Evolutionary conservation across 345 rosid species (phyloP), one percentile per base, ranked within the genome.

Genomic region (Eucalyptus cloeziana): DNA sequence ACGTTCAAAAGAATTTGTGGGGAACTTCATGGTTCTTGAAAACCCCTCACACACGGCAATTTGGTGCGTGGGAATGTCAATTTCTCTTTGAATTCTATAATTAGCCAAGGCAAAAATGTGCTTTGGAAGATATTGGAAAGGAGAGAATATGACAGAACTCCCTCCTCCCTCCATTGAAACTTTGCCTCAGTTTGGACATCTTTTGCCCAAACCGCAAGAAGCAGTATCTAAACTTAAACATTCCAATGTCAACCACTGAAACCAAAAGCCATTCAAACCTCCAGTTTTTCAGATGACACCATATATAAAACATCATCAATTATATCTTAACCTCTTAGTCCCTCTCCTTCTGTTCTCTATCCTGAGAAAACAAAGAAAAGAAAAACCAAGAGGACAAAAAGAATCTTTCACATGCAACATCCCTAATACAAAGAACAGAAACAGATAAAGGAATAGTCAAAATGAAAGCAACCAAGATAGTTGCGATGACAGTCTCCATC

Each of bases 401-500:
- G n/a, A 64, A 5, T 64, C 10, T 5, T 64, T 64, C 76, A 64
- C 76, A 14, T 8, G 37, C 40, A 13, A n/a, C 76, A n/a, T 14
- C 10, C 76, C 76, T n/a, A n/a, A 60, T n/a, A 64, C 10, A n/a
- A 86, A 27, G 71, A 24, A 54, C 85, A 69, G 44, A 69, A 87
- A 24, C 30, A 60, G 40, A n/a, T 49, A 37, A 9, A 58, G 52
- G 14, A 86, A 80, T 8, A 50, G 49, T 19, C 8, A 44, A 45
- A 60, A 91, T 91, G 91, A 62, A 33, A 37, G 60, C 79, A 43
- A 85, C 83, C 60, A 91, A 86, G 88, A 49, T 64, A 17, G 85
- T 89, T 25, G 83, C 87, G 5, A 87, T 80, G 12, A 89, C 86
- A 10, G 87, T 91, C 88, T 93, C 94, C 54, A 16, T 90, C 54